These are phyloP conservation scores for Hortiboletus campestris DNA, from an alignment of 768 basidiomycete genomes.

Conservation along the genomic window DNA sequence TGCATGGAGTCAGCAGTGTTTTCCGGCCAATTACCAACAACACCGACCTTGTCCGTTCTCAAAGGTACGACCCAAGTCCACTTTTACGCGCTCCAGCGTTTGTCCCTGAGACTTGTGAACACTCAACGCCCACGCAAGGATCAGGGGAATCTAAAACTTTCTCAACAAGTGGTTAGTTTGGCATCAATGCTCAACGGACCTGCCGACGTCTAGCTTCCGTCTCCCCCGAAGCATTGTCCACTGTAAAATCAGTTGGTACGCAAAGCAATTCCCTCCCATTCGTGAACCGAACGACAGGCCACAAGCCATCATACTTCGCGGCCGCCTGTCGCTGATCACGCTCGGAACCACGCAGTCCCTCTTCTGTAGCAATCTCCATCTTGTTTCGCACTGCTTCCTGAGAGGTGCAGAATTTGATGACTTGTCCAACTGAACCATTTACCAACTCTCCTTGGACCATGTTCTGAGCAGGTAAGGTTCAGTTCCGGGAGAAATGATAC, in stretches of 20 bases:
- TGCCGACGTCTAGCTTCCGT: slow-evolving; percentile 61
- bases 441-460: slow-evolving; percentile 65
- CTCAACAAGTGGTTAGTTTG: background rate
- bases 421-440: slow-evolving; percentile 66
- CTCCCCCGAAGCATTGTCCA: slow-evolving; percentile 56
- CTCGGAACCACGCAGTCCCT: slow-evolving; percentile 32
- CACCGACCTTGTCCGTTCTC: slow-evolving; percentile 72
- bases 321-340: slow-evolving; percentile 14
- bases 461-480: slow-evolving; percentile 43
- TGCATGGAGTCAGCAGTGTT: slow-evolving; percentile 20
- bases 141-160: slow-evolving; percentile 50
- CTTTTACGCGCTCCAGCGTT: slow-evolving; percentile 79
- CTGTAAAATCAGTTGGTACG: slow-evolving; percentile 58
- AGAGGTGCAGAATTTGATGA: slow-evolving; percentile 45
- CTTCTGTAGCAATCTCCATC: slow-evolving; percentile 38
- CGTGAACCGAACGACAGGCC: slow-evolving; percentile 64
- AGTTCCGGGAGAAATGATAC: background rate
- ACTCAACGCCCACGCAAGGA: slow-evolving; percentile 84
- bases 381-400: slow-evolving; percentile 40
- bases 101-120: slow-evolving; percentile 92
- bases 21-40: background rate
- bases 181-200: slow-evolving; percentile 32
- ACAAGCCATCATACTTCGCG: slow-evolving; percentile 34
- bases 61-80: slow-evolving; percentile 73
- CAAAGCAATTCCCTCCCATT: slow-evolving; percentile 46